Percentiles rank a stretch among this genome's conserved stretches.
Conservation (phyloP, 805 yeast species). For the Saccharomycopsis sp. region DNA sequence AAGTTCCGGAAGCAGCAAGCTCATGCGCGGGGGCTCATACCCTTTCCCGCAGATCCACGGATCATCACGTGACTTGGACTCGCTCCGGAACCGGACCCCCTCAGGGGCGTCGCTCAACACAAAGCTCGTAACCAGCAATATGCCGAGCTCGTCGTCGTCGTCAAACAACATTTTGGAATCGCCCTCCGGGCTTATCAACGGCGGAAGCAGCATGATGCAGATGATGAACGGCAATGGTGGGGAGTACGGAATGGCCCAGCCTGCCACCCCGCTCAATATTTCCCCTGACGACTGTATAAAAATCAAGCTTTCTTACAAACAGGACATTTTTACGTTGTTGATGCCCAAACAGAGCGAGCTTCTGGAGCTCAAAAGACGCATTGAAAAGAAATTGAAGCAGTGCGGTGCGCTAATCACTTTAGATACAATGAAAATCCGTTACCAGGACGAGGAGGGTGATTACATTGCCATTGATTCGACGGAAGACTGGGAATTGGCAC, state of each 20-base stretch:
- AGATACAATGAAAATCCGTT: conserved; percentile 51
- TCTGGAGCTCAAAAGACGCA: conserved; percentile 47
- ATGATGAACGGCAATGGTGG: not conserved
- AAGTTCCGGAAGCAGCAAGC: not conserved
- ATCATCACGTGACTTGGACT: not conserved
- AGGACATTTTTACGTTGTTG: conserved; percentile 56
- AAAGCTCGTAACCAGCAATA: not conserved
- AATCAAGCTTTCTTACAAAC: conserved; percentile 36
- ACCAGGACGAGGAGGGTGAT: conserved; percentile 94
- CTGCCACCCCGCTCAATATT: conserved; percentile 19
- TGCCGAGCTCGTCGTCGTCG: not conserved
- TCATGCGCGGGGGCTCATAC: not conserved
- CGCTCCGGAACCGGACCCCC: not conserved
- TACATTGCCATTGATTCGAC: conserved; percentile 75
- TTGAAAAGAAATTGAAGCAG: conserved; percentile 49
- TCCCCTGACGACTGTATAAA: conserved; percentile 34
- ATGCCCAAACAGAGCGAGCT: conserved; percentile 48
- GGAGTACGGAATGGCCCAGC: not conserved
- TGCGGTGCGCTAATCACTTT: conserved; percentile 40
- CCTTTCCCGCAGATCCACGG: conserved; percentile 1
- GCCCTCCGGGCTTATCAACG: not conserved
- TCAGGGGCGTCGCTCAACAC: not conserved
- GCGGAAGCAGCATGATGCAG: not conserved
- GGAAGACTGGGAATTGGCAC: conserved; percentile 84
- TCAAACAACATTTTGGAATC: not conserved